A percentile compares a stretch with the other conserved stretches of the same genome.
phyloP scores from a whole-genome alignment of 306 rosid species.

The Pueraria montana region DNA sequence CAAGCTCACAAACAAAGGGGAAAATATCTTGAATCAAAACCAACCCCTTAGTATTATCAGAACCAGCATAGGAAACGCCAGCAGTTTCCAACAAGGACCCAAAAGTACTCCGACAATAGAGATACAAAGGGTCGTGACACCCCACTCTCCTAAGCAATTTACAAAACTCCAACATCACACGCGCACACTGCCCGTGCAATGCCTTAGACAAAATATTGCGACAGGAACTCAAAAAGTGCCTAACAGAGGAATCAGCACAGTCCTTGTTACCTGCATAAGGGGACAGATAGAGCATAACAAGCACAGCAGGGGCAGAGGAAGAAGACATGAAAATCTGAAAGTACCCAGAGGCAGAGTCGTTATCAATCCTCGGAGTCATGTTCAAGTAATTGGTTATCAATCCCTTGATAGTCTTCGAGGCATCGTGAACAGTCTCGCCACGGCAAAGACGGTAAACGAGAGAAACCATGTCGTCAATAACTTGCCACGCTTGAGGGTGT shows the following conservation, averaged over 20 bases:
- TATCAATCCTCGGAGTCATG: slow-evolving; percentile 52
- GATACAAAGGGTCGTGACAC: slow-evolving; percentile 70
- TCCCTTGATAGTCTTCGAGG: slow-evolving; percentile 53
- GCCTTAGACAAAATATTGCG: slow-evolving; percentile 53
- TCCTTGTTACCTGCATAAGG: slow-evolving; percentile 61
- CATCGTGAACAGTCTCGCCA: slow-evolving; percentile 52
- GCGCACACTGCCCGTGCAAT: slow-evolving; percentile 62
- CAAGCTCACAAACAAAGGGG: slow-evolving; percentile 79
- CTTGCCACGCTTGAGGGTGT: slow-evolving; percentile 86
- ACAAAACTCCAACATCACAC: slow-evolving; percentile 79
- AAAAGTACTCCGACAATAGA: slow-evolving; percentile 73
- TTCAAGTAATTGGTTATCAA: slow-evolving; percentile 59
- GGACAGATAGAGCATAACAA: slow-evolving; percentile 80
- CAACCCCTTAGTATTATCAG: slow-evolving; percentile 45
- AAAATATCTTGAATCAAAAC: slow-evolving; percentile 66
- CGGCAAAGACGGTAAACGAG: slow-evolving; percentile 64
- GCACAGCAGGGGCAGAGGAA: slow-evolving; percentile 64
- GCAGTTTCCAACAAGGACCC: slow-evolving; percentile 70
- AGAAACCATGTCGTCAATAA: slow-evolving; percentile 72
- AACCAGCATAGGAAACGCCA: slow-evolving; percentile 44
- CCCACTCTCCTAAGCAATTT: slow-evolving; percentile 74
- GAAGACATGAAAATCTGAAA: slow-evolving; percentile 72
- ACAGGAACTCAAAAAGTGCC: slow-evolving; percentile 68
- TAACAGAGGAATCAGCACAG: slow-evolving; percentile 66
- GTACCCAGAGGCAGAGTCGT: slow-evolving; percentile 55